Base-by-base conservation (phyloP, 768 basidiomycete genomes). In the Chalciporus piperatus region DNA sequence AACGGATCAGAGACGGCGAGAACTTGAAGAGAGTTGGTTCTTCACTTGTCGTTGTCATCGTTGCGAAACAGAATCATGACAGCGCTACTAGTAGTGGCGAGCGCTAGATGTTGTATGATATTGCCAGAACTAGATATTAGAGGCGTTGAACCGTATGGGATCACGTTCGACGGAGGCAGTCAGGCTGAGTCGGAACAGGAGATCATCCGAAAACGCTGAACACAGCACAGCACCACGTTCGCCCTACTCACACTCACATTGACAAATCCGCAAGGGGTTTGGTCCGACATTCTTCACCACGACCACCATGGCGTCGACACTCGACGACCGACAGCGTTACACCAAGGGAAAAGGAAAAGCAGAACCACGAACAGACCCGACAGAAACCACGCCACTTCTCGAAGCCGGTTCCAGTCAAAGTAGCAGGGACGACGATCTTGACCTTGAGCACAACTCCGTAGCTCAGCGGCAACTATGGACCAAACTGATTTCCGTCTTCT, bases 21-120 rank as follows among this genome's bases (percentile, higher is more conserved):
- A 76, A 46, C 62, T 84, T 41, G 63, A 68, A 25, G 69, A 70
- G 37, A 77, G 76, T 12, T 84, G 82, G 82, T 84, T 78, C 59
- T 84, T 84, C 53, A 68, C 66, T 1, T 83, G 82, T 61, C 62
- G 56, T 11, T 84, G 83, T 59, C 54, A 63, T 22, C 72, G 75
- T 30, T 84, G 82, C 64, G 58, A 57, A 47, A 30, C 23, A 30
- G 68, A 70, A 22, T 58, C 45, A 16, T 37, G 30, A 32, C 12
- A 32, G 11, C 30, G 11, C 11, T 32, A 9, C 2, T 11, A 43
- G 3, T 7, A 9, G 8, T n/a, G 35, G n/a, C 27, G 23, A 32
- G 16, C 20, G 14, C 12, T 16, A 12, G 27, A 14, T 40, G 17
- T 53, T n/a, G 22, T 22, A 39, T 22, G 16, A 25, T 14, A 6